phyloP scores from a whole-genome alignment of 805 yeast genomes.

The Diddensiella caesifluorescens region DNA sequence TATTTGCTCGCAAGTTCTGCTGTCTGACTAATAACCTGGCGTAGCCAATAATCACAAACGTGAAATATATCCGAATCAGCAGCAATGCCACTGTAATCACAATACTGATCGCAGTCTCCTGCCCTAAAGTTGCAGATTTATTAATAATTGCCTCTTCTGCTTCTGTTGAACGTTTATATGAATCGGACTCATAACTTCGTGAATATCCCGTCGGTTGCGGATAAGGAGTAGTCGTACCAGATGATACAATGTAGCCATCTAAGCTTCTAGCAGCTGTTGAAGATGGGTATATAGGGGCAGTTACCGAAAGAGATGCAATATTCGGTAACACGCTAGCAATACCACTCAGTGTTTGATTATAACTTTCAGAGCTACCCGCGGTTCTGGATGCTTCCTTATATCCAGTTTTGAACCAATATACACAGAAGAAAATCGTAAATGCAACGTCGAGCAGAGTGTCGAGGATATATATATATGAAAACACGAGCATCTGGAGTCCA shows the following conservation, averaged over 20 bases:
- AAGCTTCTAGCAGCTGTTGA: conserved; percentile 4
- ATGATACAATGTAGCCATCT: conserved; percentile 3
- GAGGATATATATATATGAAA: conserved; percentile 53
- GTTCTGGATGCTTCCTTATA: conserved; percentile 4
- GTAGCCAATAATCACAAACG: conserved; percentile 50
- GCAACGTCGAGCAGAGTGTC: conserved; percentile 65
- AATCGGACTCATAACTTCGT: conserved; percentile 1
- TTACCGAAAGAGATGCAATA: conserved; percentile 1
- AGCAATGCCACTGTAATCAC: conserved; percentile 45
- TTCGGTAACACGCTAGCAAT: too few species aligned
- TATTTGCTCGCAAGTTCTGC: conserved; percentile 33
- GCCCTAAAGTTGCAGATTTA: conserved; percentile 28
- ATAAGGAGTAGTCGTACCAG: conserved; percentile 6
- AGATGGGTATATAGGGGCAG: not conserved
- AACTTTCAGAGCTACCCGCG: not conserved
- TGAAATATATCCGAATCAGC: conserved; percentile 48
- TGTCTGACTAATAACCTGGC: conserved; percentile 47
- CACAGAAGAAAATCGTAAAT: conserved; percentile 69
- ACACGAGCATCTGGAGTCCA: conserved; percentile 56
- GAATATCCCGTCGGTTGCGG: too few species aligned
- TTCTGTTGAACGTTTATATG: conserved; percentile 1
- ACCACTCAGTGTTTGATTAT: conserved; percentile 1
- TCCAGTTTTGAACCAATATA: conserved; percentile 58
- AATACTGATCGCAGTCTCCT: conserved; percentile 40
- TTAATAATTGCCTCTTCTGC: conserved; percentile 6